A percentile compares a stretch with the other conserved stretches of the same genome.
These are phyloP conservation scores for Boeremia exigua DNA, from an alignment of 2,329 filamentous ascomycete species.

Conservation along the genomic window DNA sequence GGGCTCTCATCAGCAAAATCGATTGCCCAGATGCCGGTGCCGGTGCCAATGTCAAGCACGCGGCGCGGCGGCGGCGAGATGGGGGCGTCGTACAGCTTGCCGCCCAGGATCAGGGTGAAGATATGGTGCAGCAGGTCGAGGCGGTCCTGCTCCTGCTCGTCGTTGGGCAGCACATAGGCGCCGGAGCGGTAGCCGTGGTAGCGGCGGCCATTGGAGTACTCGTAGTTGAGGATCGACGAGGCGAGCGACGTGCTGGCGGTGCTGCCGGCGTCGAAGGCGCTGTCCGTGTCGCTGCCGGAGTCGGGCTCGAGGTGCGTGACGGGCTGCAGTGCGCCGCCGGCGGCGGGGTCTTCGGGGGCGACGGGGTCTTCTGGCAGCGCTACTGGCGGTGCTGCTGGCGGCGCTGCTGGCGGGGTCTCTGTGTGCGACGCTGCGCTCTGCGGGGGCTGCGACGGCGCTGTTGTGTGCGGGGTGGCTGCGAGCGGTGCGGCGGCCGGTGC, in stretches of 20 bases:
- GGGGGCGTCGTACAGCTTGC: conserved; percentile 46
- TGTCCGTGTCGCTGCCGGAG: conserved; percentile 35
- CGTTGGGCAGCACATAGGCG: conserved; percentile 46
- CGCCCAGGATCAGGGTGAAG: conserved; percentile 44
- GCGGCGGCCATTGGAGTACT: conserved; percentile 47
- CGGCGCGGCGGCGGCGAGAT: conserved; percentile 26
- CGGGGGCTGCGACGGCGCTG: no score
- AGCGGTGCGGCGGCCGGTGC: no score
- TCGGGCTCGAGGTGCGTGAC: conserved; percentile 40
- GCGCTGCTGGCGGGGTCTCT: no score
- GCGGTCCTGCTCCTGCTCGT: conserved; percentile 49
- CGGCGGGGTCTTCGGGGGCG: not conserved
- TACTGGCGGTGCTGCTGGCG: no score
- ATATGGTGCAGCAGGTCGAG: conserved; percentile 49
- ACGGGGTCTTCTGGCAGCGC: no score
- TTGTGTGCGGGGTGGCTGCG: not conserved
- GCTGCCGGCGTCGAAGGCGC: conserved; percentile 38
- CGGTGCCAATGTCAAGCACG: conserved; percentile 49
- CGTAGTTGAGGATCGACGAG: conserved; percentile 47
- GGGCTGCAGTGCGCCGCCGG: conserved; percentile 28
- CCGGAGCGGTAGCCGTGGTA: conserved; percentile 48
- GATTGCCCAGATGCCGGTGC: conserved; percentile 50
- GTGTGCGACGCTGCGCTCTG: not conserved
- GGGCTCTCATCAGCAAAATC: conserved; percentile 48
- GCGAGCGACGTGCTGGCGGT: conserved; percentile 43